phyloP scores from a whole-genome alignment of 148 eudicot genomes.

The Chenopodium suecicum region DNA sequence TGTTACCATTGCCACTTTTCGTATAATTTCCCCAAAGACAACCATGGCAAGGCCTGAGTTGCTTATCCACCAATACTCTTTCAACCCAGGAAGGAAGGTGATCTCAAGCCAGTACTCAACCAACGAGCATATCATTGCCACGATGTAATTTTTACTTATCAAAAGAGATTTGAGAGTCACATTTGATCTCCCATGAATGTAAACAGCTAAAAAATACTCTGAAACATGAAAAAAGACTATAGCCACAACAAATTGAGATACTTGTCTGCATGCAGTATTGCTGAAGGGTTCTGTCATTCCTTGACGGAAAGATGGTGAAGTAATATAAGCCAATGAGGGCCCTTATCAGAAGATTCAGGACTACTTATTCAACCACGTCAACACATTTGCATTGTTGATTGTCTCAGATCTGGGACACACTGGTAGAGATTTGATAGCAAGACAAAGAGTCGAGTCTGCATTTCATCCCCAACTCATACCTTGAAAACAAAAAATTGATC shows the following conservation, averaged over 20 bases:
- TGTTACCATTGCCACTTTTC: conserved; percentile 75
- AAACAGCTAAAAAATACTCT: conserved; percentile 61
- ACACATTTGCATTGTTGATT: not conserved
- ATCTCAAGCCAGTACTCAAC: conserved; percentile 71
- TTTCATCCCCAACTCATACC: not conserved
- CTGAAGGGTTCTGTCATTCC: conserved; percentile 45
- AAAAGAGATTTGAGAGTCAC: conserved; percentile 67
- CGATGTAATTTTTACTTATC: conserved; percentile 62
- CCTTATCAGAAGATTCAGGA: not conserved
- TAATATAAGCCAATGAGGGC: not conserved
- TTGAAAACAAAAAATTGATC: conserved; percentile 6
- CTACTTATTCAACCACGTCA: not conserved
- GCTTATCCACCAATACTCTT: conserved; percentile 75
- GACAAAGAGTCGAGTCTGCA: not conserved
- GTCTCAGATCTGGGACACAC: not conserved
- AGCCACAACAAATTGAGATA: conserved; percentile 56
- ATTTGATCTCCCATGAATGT: conserved; percentile 63
- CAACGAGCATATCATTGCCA: conserved; percentile 68
- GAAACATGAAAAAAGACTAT: conserved; percentile 73
- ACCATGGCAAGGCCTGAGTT: conserved; percentile 69
- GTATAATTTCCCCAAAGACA: conserved; percentile 62
- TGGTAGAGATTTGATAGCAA: conserved; percentile 7
- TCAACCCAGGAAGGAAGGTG: conserved; percentile 59
- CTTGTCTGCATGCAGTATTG: conserved; percentile 67
- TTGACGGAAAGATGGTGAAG: not conserved